Base-by-base conservation (phyloP, 176 grass and related monocot species). In the Cymbopogon citratus region DNA sequence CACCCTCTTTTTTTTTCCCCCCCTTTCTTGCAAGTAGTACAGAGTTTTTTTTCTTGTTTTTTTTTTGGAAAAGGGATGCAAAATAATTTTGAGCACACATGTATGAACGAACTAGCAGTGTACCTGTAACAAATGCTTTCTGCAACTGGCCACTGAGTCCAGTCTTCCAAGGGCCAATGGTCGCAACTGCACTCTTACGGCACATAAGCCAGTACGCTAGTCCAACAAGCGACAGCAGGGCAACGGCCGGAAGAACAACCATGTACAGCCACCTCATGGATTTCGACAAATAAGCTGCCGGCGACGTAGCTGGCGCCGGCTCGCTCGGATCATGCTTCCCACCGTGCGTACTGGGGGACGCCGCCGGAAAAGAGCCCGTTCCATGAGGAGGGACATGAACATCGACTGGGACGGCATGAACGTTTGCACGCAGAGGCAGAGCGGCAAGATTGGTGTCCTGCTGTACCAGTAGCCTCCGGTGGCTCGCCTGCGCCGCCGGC, bases 121-220 rank as follows among this genome's bases (percentile, higher is more conserved):
- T 12, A 92, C 93, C 94, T 83, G 94, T 84, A 34, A 93, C 81
- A 79, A 97, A 93, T 65, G 91, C 91, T 87, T 91, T 97, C 74
- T 97, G 94, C 63, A 97, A 72, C 86, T 97, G 94, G 34, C 94
- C 94, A 82, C 94, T 97, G 78, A 97, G 68, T 46, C 94, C 94
- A 23, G 91, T 93, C 62, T 56, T 97, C 94, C 94, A 97, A 66
- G 94, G 88, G 12, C 83, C 88, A 66, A 97, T 91, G 19, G 86
- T 63, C 1, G 88, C 35, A 25, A 61, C 81, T 1, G 80, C 69
- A 24, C 77, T 93, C 16, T 65, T 59, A 54, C 74, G 87, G 12
- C 80, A 87, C 2, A 89, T 31, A 52, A 89, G 8, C 21, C 87
- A 64, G 33, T 74, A 93, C n/a, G 57, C 78, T 13, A 43, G 23